Evolutionary conservation across 1,139 yeast species (phyloP).

Genomic region (Hyphopichia buzzinii): DNA sequence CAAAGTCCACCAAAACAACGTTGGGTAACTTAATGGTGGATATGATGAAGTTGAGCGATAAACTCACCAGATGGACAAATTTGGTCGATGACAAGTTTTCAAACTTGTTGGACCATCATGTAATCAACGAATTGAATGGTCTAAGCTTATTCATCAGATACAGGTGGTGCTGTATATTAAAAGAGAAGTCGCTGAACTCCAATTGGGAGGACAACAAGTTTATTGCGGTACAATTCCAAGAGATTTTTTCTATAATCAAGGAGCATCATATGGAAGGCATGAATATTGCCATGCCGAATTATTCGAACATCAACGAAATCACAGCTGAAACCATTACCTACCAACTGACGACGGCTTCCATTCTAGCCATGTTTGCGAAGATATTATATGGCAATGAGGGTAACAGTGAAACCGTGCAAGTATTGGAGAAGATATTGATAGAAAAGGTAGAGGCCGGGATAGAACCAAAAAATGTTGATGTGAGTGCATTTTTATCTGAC

Average conservation of each 20-base stretch:
- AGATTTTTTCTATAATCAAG: constrained; percentile 14
- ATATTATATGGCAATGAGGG: constrained; percentile 43
- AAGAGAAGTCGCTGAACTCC: constrained; percentile 29
- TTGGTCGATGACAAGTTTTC: constrained; percentile 15
- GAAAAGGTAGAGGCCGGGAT: constrained; percentile 5
- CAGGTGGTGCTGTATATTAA: constrained; percentile 35
- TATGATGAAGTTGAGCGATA: constrained; percentile 37
- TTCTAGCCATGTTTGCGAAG: constrained; percentile 63
- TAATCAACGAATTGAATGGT: background rate
- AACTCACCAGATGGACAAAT: constrained; percentile 38
- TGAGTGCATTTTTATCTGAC: constrained; percentile 1
- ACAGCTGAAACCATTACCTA: constrained; percentile 50
- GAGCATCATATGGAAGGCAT: constrained; percentile 4
- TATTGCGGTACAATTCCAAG: constrained; percentile 23
- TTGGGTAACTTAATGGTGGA: constrained; percentile 30
- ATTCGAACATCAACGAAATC: constrained; percentile 58
- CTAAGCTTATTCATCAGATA: constrained; percentile 15
- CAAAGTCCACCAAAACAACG: constrained; percentile 21
- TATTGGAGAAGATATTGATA: constrained; percentile 55
- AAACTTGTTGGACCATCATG: background rate
- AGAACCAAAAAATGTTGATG: background rate
- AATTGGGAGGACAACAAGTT: constrained; percentile 30
- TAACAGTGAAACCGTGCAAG: constrained; percentile 45
- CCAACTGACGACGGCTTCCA: constrained; percentile 66
- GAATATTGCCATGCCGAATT: constrained; percentile 40